These are phyloP conservation scores for Colletotrichum sp. DNA, from an alignment of 2,329 filamentous ascomycete species.

Conservation along the genomic window DNA sequence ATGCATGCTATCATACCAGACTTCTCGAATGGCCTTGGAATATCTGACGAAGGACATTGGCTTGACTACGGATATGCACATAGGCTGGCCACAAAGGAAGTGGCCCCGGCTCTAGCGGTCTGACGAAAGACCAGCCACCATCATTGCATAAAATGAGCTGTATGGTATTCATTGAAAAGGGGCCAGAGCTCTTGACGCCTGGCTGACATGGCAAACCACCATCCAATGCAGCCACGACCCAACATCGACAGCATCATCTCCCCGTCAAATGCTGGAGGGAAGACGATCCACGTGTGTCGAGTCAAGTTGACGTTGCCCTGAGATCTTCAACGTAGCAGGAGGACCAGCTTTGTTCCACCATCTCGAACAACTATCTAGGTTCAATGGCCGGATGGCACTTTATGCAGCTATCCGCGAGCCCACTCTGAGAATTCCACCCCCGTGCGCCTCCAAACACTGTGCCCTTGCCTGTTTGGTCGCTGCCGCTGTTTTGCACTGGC, in stretches of 20 bases:
- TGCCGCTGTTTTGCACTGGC: conserved; percentile 42
- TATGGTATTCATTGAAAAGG: not conserved
- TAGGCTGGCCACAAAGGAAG: conserved; percentile 32
- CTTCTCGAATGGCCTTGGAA: conserved; percentile 48
- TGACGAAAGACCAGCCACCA: conserved; percentile 6
- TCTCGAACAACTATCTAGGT: conserved; percentile 27
- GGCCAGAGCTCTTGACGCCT: not conserved
- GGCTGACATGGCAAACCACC: not conserved
- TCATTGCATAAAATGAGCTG: not conserved
- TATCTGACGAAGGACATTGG: conserved; percentile 28
- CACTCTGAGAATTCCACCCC: conserved; percentile 3
- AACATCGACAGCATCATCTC: not conserved
- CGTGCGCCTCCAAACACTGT: conserved; percentile 21
- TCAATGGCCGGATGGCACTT: conserved; percentile 40
- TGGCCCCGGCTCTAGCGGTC: conserved; percentile 22
- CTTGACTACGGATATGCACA: conserved; percentile 36
- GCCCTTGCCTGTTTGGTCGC: conserved; percentile 41
- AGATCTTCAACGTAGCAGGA: conserved; percentile 20
- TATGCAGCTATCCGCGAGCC: conserved; percentile 51
- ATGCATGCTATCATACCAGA: conserved; percentile 24
- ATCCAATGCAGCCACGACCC: not conserved
- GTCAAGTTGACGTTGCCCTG: conserved; percentile 41
- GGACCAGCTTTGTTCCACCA: conserved; percentile 51
- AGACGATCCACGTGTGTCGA: conserved; percentile 58
- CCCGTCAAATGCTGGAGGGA: conserved; percentile 17